Conservation (phyloP, 2,329 filamentous ascomycete species). For the Trichophyton equinum region DNA sequence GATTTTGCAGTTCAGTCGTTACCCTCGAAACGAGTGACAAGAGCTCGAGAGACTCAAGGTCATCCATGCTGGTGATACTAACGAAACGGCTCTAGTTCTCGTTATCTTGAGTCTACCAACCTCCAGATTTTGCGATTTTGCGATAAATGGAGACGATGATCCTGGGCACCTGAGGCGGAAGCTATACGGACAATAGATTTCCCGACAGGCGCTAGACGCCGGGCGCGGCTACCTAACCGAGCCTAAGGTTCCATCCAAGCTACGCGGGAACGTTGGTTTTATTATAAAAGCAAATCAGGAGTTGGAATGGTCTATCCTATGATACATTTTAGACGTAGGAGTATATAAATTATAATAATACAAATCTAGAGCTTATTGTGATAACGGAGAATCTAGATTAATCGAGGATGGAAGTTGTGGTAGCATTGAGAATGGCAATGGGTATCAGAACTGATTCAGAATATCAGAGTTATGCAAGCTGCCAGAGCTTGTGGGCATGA, state of each 20-base stretch:
- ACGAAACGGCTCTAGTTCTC: neutral
- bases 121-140: neutral
- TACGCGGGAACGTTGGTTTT: no score
- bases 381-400: neutral
- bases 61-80: slow-evolving; percentile 56
- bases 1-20: slow-evolving; percentile 85
- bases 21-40: slow-evolving; percentile 91
- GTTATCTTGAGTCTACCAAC: neutral
- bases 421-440: neutral
- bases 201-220: neutral
- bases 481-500: neutral
- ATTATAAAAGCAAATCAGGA: no score
- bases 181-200: neutral
- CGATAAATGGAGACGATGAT: neutral
- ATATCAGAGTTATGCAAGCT: neutral
- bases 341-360: neutral
- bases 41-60: slow-evolving; percentile 80
- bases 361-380: neutral
- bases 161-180: neutral
- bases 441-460: neutral
- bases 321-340: neutral
- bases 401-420: neutral
- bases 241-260: no score
- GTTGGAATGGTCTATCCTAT: neutral
- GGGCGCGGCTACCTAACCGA: no score